Evolutionary conservation across 1,284 basidiomycete genomes (phyloP), one percentile per base, ranked within the genome.

Genomic region (Chondrostereum purpureum): DNA sequence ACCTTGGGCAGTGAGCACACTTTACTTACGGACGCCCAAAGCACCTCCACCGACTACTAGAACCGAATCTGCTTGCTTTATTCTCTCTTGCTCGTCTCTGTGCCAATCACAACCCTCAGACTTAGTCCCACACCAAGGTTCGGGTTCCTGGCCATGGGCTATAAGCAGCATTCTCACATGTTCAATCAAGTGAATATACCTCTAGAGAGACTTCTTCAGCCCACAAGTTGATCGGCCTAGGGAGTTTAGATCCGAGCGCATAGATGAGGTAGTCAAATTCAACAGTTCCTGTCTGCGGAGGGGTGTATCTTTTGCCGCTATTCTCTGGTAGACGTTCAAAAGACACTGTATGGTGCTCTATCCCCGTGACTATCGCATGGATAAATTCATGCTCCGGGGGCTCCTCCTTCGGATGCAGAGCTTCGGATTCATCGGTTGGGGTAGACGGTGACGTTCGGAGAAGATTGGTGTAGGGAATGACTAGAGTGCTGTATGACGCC

Each of bases 381-480:
- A 78, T 58, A 38, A 70, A 58, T 34, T 64, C 41, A 46, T 66
- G 64, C n/a, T n/a, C n/a, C 34, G 56, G 53, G 42, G 51, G 50
- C 31, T 48, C 35, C 8, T 43, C 35, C 22, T 38, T 31, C 8
- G 27, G n/a, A 19, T 21, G 49, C 8, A 37, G 43, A 38, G 36
- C 22, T 5, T 45, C 39, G 24, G 48, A 13, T 24, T 43, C 35
- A 36, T 50, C 40, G 37, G 45, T 19, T 39, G 24, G 36, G 47
- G 53, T 43, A 34, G 48, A 45, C 47, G 45, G 45, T 36, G 48
- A 23, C n/a, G 8, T n/a, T 8, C 27, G 27, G n/a, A 51, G 52
- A 74, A 72, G 49, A 53, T 69, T 73, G 47, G 64, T 65, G 59
- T 81, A 84, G 0, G 87, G 83, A 52, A 88, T 77, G 62, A 89